These are phyloP conservation scores for Paxillus rubicundulus DNA, from an alignment of 768 basidiomycete species.

Conservation along the genomic window DNA sequence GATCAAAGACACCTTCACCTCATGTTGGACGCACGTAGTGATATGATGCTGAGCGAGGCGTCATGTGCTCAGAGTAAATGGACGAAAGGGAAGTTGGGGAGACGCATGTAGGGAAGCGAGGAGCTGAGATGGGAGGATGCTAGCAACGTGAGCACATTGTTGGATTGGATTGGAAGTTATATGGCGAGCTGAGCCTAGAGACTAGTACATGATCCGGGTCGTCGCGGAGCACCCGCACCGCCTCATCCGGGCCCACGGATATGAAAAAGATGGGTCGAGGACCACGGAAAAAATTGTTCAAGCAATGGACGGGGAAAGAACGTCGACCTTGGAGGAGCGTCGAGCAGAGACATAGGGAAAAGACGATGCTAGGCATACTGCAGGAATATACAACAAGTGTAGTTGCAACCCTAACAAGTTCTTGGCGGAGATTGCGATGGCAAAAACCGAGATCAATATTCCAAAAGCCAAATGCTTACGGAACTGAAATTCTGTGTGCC, in stretches of 20 bases:
- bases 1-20: slow-evolving; percentile 32
- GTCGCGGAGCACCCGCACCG: slow-evolving; percentile 21
- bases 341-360: too few relatives aligned
- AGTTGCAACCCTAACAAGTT: not conserved
- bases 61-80: slow-evolving; percentile 23
- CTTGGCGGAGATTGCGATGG: slow-evolving; percentile 30
- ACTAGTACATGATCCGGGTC: slow-evolving; percentile 29
- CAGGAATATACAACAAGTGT: too few relatives aligned
- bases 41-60: slow-evolving; percentile 26
- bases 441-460: slow-evolving; percentile 30
- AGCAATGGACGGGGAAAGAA: slow-evolving; percentile 1
- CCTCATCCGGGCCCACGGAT: slow-evolving; percentile 30
- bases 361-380: too few relatives aligned
- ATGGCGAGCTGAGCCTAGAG: not conserved
- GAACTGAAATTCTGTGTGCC: slow-evolving; percentile 27
- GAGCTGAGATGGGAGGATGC: slow-evolving; percentile 16
- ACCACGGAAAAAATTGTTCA: slow-evolving; percentile 21
- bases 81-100: slow-evolving; percentile 22
- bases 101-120: slow-evolving; percentile 24
- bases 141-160: not conserved
- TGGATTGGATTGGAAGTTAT: slow-evolving; percentile 1
- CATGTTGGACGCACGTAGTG: slow-evolving; percentile 32
- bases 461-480: slow-evolving; percentile 33
- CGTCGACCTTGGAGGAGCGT: not conserved
- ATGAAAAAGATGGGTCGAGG: slow-evolving; percentile 24